Percentiles rank a stretch among this genome's conserved stretches.
Evolutionary conservation across 768 basidiomycete species (phyloP).

Genomic region (Serendipita vermifera): DNA sequence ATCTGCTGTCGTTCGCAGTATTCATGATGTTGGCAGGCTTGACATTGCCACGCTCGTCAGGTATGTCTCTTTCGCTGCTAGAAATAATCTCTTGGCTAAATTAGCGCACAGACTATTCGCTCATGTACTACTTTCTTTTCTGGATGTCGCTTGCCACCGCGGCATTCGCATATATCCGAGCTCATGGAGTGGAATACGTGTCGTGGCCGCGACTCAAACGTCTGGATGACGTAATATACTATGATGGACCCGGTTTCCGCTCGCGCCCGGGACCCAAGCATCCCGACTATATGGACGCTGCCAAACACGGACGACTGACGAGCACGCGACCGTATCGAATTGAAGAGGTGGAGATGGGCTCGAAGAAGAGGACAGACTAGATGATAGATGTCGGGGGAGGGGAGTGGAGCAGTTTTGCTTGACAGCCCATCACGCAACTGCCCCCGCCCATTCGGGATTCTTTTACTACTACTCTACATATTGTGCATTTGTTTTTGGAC

Average conservation of each 20-base stretch:
- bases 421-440: no score
- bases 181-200: constrained; percentile 90
- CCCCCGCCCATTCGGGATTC: no score
- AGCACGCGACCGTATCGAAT: constrained; percentile 22
- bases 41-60: constrained; percentile 74
- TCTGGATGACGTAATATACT: constrained; percentile 60
- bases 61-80: constrained; percentile 33
- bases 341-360: constrained; percentile 73
- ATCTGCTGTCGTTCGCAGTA: constrained; percentile 60
- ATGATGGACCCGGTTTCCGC: constrained; percentile 78
- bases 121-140: constrained; percentile 70
- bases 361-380: constrained; percentile 64
- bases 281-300: background rate
- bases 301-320: background rate
- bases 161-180: constrained; percentile 57
- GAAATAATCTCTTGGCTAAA: constrained; percentile 4
- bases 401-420: no score
- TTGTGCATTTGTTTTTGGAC: no score
- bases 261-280: constrained; percentile 29
- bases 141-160: constrained; percentile 56
- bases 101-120: constrained; percentile 55
- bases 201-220: constrained; percentile 85
- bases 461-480: no score
- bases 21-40: constrained; percentile 83
- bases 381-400: no score